Evolutionary conservation across 257 asterid species (phyloP).

Genomic region (Coffea eugenioides): DNA sequence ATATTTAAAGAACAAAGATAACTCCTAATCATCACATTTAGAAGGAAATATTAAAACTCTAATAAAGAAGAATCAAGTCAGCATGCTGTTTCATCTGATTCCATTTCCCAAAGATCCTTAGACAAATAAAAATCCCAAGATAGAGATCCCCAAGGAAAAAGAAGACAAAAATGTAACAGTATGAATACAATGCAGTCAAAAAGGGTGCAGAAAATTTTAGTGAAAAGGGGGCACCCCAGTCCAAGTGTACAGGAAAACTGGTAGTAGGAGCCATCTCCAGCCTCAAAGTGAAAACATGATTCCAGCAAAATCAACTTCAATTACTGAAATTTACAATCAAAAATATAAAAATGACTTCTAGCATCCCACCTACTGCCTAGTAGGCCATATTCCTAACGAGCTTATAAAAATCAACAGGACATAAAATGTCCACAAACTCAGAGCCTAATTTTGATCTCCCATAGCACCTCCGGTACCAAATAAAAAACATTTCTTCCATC

Average conservation of each 20-base stretch:
- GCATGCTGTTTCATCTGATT: not conserved
- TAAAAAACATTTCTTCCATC: not conserved
- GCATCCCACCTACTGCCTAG: not conserved
- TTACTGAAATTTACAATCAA: not conserved
- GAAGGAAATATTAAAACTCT: no score
- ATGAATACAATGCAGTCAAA: not conserved
- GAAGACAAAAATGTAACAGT: not conserved
- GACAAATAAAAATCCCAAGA: not conserved
- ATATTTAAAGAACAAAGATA: not conserved
- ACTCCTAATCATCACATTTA: not conserved
- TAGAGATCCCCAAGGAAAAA: not conserved
- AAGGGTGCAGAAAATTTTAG: not conserved
- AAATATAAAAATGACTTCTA: not conserved
- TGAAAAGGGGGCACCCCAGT: not conserved
- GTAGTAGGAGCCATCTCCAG: not conserved
- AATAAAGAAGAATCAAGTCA: not conserved
- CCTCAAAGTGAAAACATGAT: not conserved
- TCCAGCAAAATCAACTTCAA: not conserved
- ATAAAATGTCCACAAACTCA: not conserved
- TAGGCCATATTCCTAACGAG: not conserved
- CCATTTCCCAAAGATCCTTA: not conserved
- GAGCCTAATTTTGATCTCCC: not conserved
- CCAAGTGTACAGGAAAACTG: not conserved
- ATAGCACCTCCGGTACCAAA: not conserved
- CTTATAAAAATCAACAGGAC: no score